These are phyloP conservation scores for Medicago ruthenica DNA, from an alignment of 306 rosid genomes.

Conservation along the genomic window DNA sequence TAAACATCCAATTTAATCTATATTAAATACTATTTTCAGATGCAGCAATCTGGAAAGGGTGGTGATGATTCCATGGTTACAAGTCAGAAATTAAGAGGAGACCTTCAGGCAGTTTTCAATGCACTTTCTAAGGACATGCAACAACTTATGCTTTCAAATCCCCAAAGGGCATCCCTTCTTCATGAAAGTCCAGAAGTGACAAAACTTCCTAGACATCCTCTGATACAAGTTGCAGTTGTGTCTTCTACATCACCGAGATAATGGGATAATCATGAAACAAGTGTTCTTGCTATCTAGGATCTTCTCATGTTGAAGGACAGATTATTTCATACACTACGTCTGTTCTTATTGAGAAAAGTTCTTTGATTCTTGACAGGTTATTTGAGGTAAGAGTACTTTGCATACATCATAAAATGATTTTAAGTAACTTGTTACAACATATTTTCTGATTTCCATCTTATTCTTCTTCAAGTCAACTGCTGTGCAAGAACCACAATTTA, in stretches of 20 bases:
- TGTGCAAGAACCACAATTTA: not conserved
- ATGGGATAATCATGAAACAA: slow-evolving; percentile 1
- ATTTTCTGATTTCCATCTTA: slow-evolving; percentile 19
- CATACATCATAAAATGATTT: not conserved
- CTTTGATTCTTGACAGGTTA: slow-evolving; percentile 23
- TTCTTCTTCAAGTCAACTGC: slow-evolving; percentile 30
- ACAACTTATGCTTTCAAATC: slow-evolving; percentile 43
- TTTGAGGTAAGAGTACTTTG: slow-evolving; percentile 25
- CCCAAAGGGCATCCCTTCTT: slow-evolving; percentile 45
- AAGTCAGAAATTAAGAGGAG: slow-evolving; percentile 37
- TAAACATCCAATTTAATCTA: not conserved
- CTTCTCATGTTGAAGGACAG: slow-evolving; percentile 20
- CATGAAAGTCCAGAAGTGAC: slow-evolving; percentile 26
- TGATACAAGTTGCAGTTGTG: slow-evolving; percentile 32
- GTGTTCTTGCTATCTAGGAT: not conserved
- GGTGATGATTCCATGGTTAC: slow-evolving; percentile 36
- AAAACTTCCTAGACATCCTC: not conserved
- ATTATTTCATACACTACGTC: slow-evolving; percentile 11
- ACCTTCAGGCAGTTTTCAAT: slow-evolving; percentile 42
- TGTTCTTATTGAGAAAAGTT: slow-evolving; percentile 27
- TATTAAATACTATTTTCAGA: slow-evolving; percentile 32
- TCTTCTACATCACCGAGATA: slow-evolving; percentile 39
- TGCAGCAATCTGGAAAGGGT: slow-evolving; percentile 41
- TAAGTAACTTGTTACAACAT: not conserved
- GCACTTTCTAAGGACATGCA: slow-evolving; percentile 47